Evolutionary conservation across 139 green algal species (phyloP), one percentile per base, ranked within the genome.

Genomic region (Chlorella ohadii): DNA sequence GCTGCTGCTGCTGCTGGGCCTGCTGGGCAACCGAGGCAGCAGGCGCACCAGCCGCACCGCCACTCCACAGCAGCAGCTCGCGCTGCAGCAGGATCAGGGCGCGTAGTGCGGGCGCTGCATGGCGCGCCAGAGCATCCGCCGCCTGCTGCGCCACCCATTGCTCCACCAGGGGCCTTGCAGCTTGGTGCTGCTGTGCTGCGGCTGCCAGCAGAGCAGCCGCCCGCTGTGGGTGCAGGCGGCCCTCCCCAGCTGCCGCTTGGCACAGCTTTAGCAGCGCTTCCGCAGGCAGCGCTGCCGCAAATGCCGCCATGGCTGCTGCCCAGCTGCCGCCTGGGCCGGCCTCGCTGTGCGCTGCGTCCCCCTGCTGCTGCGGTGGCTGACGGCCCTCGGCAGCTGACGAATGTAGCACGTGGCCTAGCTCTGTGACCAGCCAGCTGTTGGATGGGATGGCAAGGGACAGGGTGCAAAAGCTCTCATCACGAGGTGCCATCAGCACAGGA

Each of bases 11-110:
- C n/a, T n/a, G n/a, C n/a, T n/a, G n/a, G n/a, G n/a, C 41, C 41
- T 61, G 72, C 44, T n/a, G 33, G 64, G 72, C 39, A 25, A 9
- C 41, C 16, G 31, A 33, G 3, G 51, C 51, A 22, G 11, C 51
- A 23, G 51, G 11, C 11, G 11, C 15, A 13, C 51, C 51, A 59
- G 51, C 12, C 51, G 9, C 51, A 22, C 31, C 51, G 51, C n/a
- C 7, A 22, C 9, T 31, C 7, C 47, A 80, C 39, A 36, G 41
- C 44, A 55, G 23, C 23, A 84, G 47, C 34, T n/a, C 33, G 1
- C 65, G 79, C 51, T 77, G 79, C 31, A 84, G 66, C 47, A 78
- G 79, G 47, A 84, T 31, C 44, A 84, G 22, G 47, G 44, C 19
- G 39, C 27, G 44, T 3, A 84, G 47, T 2, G 31, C 12, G 5